A percentile compares a stretch with the other conserved stretches of the same genome.
Evolutionary conservation across 495 filamentous ascomycete species (phyloP).

Genomic region (Xylaria venustula): DNA sequence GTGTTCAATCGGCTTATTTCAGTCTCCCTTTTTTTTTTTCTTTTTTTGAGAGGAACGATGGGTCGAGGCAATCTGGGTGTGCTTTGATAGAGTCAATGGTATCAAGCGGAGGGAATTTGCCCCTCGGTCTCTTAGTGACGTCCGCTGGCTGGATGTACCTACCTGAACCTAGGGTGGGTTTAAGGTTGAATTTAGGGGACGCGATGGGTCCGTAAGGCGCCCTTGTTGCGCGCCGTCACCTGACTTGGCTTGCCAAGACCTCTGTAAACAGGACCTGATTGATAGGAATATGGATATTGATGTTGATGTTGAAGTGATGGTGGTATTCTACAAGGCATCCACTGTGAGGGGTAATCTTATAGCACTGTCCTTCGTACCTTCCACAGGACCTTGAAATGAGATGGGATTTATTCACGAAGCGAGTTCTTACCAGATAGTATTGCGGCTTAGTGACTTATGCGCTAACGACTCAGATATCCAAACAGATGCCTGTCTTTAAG

Average conservation of each 20-base stretch:
- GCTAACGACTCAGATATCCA: too few species aligned
- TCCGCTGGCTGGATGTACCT: neutral
- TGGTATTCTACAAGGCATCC: too few species aligned
- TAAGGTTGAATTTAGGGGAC: neutral
- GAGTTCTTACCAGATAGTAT: too few species aligned
- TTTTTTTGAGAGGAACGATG: neutral
- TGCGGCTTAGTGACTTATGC: too few species aligned
- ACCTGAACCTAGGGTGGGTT: neutral
- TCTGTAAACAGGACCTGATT: neutral
- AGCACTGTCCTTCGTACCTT: too few species aligned
- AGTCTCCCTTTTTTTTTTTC: neutral
- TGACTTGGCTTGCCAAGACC: constrained; percentile 2
- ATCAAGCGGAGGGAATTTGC: neutral
- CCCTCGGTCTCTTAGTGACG: constrained; percentile 10
- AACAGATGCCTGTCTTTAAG: too few species aligned
- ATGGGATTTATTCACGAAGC: too few species aligned
- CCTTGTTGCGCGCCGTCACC: constrained; percentile 12
- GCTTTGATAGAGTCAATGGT: neutral
- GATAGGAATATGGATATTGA: too few species aligned
- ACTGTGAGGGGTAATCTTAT: too few species aligned
- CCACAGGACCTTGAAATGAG: too few species aligned
- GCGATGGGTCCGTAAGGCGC: constrained; percentile 2
- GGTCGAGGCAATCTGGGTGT: neutral
- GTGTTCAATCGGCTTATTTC: neutral
- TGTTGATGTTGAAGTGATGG: too few species aligned